phyloP scores from a whole-genome alignment of 257 asterid genomes.

The Solanum ossicruentum region DNA sequence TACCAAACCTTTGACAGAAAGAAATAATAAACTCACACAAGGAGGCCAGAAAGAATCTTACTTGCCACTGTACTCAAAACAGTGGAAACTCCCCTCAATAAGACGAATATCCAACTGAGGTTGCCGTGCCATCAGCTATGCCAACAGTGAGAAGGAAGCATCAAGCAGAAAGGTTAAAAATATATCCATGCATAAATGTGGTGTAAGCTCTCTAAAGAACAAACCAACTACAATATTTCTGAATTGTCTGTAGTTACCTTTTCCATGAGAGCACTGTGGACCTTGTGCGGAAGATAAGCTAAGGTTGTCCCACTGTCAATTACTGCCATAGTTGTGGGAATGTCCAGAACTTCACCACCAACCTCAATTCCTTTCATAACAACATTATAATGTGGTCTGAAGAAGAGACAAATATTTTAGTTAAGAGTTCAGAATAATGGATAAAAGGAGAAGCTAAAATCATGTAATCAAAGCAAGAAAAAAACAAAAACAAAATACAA shows the following conservation, averaged over 20 bases:
- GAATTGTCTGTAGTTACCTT: slow-evolving; percentile 25
- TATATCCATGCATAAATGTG: not conserved
- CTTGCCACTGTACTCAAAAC: slow-evolving; percentile 43
- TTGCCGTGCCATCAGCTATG: slow-evolving; percentile 45
- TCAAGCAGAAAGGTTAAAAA: not conserved
- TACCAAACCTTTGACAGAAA: not conserved
- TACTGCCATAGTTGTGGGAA: slow-evolving; percentile 56
- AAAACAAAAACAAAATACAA: not conserved
- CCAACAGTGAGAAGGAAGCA: slow-evolving; percentile 1
- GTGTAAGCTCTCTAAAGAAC: not conserved
- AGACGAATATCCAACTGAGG: slow-evolving; percentile 32
- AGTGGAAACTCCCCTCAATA: slow-evolving; percentile 40
- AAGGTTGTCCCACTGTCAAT: slow-evolving; percentile 92
- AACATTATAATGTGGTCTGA: slow-evolving; percentile 77
- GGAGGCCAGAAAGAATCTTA: slow-evolving; percentile 21
- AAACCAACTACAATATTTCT: not conserved
- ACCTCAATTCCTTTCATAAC: slow-evolving; percentile 59
- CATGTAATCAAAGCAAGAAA: not conserved
- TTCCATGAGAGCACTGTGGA: slow-evolving; percentile 38
- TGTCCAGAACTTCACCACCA: slow-evolving; percentile 56
- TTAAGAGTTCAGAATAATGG: not conserved
- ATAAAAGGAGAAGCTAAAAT: not conserved
- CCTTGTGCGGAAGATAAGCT: slow-evolving; percentile 75
- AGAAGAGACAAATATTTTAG: not conserved
- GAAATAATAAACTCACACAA: not conserved